Evolutionary conservation across 2,329 filamentous ascomycete species (phyloP).

Genomic region (Trichoderma atroviride): DNA sequence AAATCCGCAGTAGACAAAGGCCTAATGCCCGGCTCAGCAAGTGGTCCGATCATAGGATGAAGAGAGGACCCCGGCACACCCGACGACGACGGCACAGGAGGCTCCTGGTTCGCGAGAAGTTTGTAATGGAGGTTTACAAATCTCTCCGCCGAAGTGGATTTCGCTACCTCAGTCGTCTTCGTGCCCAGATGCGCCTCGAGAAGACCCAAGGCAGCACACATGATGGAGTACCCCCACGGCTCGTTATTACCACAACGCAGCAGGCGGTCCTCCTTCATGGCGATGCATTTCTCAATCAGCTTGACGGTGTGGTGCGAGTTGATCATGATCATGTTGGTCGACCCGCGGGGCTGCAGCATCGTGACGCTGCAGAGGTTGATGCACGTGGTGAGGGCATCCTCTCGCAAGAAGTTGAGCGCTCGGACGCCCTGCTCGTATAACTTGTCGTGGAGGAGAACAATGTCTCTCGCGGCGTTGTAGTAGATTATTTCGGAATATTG

Average conservation of each 20-base stretch:
- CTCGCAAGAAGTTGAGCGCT: constrained; percentile 61
- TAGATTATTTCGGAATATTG: constrained; percentile 66
- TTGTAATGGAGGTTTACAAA: constrained; percentile 63
- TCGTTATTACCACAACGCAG: constrained; percentile 65
- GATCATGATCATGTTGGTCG: constrained; percentile 64
- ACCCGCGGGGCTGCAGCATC: constrained; percentile 61
- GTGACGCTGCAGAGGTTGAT: constrained; percentile 65
- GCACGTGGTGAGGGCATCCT: constrained; percentile 61
- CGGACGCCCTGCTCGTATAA: constrained; percentile 61
- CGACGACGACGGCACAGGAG: constrained; percentile 40
- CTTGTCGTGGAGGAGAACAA: constrained; percentile 64
- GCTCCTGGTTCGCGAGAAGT: constrained; percentile 58
- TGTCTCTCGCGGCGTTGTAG: constrained; percentile 64
- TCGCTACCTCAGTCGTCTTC: constrained; percentile 59
- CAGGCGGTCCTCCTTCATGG: constrained; percentile 63
- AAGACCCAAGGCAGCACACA: constrained; percentile 62
- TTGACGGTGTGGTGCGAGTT: constrained; percentile 62
- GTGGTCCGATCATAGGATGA: constrained; percentile 28
- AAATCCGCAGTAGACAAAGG: constrained; percentile 40
- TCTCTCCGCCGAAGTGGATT: constrained; percentile 60
- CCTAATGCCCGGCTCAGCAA: constrained; percentile 33
- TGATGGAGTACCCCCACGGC: constrained; percentile 65
- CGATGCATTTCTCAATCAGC: constrained; percentile 63
- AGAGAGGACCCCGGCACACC: constrained; percentile 32
- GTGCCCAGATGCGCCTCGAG: constrained; percentile 61